Evolutionary conservation across 139 green algal genomes (phyloP), one percentile per base, ranked within the genome.

Genomic region (Chlamydomonas asymmetrica): DNA sequence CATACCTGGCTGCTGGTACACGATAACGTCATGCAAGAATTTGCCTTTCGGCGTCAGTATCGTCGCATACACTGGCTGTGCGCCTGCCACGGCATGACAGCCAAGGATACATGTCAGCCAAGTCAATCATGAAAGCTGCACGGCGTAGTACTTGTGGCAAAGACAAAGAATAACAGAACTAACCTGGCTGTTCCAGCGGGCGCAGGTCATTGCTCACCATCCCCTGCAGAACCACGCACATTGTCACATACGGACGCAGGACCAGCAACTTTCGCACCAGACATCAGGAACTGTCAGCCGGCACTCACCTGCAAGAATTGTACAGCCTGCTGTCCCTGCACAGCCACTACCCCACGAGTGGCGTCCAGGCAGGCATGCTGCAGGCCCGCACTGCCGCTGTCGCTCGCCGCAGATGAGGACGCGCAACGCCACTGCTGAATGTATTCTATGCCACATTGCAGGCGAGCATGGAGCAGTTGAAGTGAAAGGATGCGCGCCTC

Each of bases 41-140:
- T 93, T 87, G 20, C 92, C 92, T 64, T 96, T 92, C 0, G 88
- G 80, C 20, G 87, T 95, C 2, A 95, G 84, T 23, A 96, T 74
- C 40, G 78, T 65, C 1, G 85, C 73, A 63, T 96, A 96, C 41
- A 92, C 61, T 0, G 84, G 79, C 0, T 69, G 20, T 1, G 67
- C 59, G 2, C 71, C 72, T 41, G 66, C n/a, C n/a, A 52, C 22
- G 35, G 41, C n/a, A 59, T n/a, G 20, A 59, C 49, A 59, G 20
- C 20, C 20, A 59, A 59, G 20, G 20, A 59, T 59, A 59, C 20
- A 59, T n/a, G 20, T 59, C 49, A 59, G 22, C 49, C 20, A 20
- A 59, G 20, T n/a, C 20, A 20, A 59, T 22, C 49, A 59, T 59
- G 22, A 59, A 22, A 59, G 7, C 13, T n/a, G 29, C 59, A 25